These are phyloP conservation scores for Sporisorium iseilematis-ciliati DNA, from an alignment of 1,284 basidiomycete species.

Conservation along the genomic window DNA sequence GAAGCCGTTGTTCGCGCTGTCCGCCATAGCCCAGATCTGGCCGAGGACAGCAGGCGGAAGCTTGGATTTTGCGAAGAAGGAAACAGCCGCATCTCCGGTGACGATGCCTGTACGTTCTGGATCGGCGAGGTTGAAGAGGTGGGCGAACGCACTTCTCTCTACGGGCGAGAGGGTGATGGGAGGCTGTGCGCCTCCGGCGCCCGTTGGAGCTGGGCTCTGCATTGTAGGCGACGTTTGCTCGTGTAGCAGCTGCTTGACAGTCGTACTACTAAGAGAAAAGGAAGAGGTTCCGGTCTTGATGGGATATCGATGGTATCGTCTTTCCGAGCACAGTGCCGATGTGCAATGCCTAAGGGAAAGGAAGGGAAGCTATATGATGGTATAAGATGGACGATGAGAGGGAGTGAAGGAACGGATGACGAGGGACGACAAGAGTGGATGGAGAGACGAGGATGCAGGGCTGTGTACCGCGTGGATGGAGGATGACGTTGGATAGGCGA, in stretches of 20 bases:
- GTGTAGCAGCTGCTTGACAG: not conserved
- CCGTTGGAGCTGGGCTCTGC: constrained; percentile 53
- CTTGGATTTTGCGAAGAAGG: constrained; percentile 66
- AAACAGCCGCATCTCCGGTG: constrained; percentile 65
- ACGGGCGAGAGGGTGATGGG: constrained; percentile 47
- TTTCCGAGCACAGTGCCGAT: not conserved
- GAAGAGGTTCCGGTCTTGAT: not conserved
- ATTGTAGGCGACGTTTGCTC: constrained; percentile 11
- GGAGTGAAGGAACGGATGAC: not conserved
- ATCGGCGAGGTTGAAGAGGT: constrained; percentile 65
- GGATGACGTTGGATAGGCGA: constrained; percentile 3
- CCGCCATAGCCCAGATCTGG: constrained; percentile 92
- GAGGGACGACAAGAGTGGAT: not conserved
- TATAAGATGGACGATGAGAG: not conserved
- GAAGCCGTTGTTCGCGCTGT: constrained; percentile 75
- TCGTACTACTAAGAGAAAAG: not conserved
- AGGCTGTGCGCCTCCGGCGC: constrained; percentile 28
- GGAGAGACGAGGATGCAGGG: too few species aligned
- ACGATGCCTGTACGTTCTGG: constrained; percentile 63
- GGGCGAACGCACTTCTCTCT: constrained; percentile 64
- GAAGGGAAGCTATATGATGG: not conserved
- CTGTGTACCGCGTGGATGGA: constrained; percentile 4
- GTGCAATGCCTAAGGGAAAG: not conserved
- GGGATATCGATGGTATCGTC: not conserved
- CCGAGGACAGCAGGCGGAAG: constrained; percentile 75